A percentile compares a stretch with the other conserved stretches of the same genome.
Evolutionary conservation across 2,329 filamentous ascomycete genomes (phyloP).

Genomic region (Fusarium praegraminearum): DNA sequence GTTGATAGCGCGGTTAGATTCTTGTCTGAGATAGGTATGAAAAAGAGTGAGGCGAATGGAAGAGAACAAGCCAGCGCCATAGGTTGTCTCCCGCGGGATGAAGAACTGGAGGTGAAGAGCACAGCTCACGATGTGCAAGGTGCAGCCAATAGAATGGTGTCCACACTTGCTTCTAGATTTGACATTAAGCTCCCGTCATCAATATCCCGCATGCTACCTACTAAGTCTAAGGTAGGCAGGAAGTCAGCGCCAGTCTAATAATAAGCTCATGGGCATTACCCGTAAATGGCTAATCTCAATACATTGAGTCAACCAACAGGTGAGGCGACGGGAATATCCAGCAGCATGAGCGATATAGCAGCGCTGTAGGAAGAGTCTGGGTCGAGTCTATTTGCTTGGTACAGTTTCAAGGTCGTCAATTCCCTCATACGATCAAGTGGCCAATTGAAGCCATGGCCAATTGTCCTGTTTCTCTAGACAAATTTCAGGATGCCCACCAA

Average conservation of each 20-base stretch:
- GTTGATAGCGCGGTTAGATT: slow-evolving; percentile 13
- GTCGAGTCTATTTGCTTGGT: slow-evolving; percentile 36
- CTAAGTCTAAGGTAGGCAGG: background rate
- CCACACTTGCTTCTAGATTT: slow-evolving; percentile 29
- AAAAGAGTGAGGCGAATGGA: slow-evolving; percentile 15
- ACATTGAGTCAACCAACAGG: background rate
- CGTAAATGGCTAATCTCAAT: slow-evolving; percentile 13
- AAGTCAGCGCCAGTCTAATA: slow-evolving; percentile 14
- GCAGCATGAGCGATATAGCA: slow-evolving; percentile 35
- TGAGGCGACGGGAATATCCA: slow-evolving; percentile 1
- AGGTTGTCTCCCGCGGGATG: background rate
- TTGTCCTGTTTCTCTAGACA: slow-evolving; percentile 18
- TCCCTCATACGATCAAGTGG: slow-evolving; percentile 36
- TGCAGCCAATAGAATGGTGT: slow-evolving; percentile 22
- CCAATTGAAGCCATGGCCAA: slow-evolving; percentile 37
- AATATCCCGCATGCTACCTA: slow-evolving; percentile 28
- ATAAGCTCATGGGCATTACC: slow-evolving; percentile 15
- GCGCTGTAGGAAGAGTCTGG: slow-evolving; percentile 17
- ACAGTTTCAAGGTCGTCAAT: slow-evolving; percentile 41
- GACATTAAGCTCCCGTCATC: slow-evolving; percentile 35
- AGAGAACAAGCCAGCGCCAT: background rate
- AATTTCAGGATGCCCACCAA: slow-evolving; percentile 28
- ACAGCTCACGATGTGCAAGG: slow-evolving; percentile 11
- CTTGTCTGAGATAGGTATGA: background rate
- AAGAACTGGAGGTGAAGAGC: background rate